Base-by-base conservation (phyloP, 2,329 filamentous ascomycete species). In the Harringtonia lauricola region DNA sequence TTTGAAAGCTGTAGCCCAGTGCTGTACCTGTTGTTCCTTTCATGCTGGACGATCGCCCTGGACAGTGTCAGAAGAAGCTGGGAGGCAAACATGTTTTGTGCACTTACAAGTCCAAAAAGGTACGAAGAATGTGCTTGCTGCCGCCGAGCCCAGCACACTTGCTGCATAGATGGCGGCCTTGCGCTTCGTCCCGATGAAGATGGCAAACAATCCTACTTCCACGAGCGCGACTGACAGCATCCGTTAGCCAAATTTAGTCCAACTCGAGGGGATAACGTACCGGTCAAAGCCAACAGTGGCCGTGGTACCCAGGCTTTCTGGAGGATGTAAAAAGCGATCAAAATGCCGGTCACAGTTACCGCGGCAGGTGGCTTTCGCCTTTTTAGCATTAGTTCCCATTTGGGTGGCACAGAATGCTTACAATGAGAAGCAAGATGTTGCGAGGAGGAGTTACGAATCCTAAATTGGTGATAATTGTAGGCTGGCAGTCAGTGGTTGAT, bases 101-200 rank as follows among this genome's bases (percentile, higher is more conserved):
- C n/a, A n/a, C n/a, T n/a, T n/a, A n/a, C n/a, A 47, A 12, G 45
- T 35, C 45, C 45, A 47, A 18, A 47, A 47, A 2, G 45, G 45
- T 30, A 47, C 40, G n/a, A 30, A 26, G 36, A 47, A 47, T 13
- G 29, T 29, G 29, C n/a, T 42, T 17, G 45, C 39, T 2, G 30
- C 12, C 14, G 30, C 33, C 3, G 28, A 13, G 17, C 38, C 38
- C n/a, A 40, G 29, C 3, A 40, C 18, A 18, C 17, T 10, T 8
- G 38, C 38, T 3, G 38, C 19, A 15, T 40, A 40, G 28, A 40
- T 33, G 4, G 38, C 38, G 18, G 15, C 38, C 8, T 35, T 33
- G 8, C 13, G 18, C 8, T 35, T 33, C 2, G 45, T 44, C 19
- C 17, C 39, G 13, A 47, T 44, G 17, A 47, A 47, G n/a, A 47